A percentile compares a stretch with the other conserved stretches of the same genome.
Conservation (phyloP, 345 rosid genomes). For the Erysimum cheiranthoides region DNA sequence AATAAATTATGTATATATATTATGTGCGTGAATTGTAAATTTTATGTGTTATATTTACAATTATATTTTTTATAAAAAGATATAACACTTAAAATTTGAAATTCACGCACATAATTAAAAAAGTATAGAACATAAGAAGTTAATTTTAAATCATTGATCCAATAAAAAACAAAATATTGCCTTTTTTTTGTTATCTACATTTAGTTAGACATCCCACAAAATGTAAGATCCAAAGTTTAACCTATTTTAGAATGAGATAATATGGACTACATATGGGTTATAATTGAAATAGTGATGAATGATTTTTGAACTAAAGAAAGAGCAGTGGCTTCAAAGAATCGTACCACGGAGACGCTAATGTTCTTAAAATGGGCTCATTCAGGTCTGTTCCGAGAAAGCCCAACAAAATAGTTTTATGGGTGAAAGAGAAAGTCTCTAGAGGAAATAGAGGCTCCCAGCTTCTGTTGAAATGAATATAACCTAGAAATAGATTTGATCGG, state of each 20-base stretch:
- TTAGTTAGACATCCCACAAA: background rate
- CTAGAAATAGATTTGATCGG: constrained; percentile 12
- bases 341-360: background rate
- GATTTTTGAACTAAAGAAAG: background rate
- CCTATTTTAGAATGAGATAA: background rate
- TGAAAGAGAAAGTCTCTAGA: background rate
- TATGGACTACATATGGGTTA: background rate
- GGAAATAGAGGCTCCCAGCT: constrained; percentile 16
- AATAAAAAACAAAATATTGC: background rate
- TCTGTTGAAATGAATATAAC: constrained; percentile 22
- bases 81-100: too few species aligned
- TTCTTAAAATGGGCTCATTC: background rate
- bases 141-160: background rate
- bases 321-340: background rate
- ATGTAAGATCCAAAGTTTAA: background rate
- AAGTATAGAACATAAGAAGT: too few species aligned
- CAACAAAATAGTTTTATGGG: constrained; percentile 5
- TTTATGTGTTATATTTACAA: too few species aligned
- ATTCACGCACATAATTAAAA: too few species aligned
- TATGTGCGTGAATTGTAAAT: too few species aligned
- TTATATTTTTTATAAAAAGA: too few species aligned
- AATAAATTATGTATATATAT: too few species aligned
- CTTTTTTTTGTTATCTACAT: background rate
- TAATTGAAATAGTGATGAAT: background rate
- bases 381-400: background rate